Percentiles rank a stretch among this genome's conserved stretches.
Evolutionary conservation across 371 early-diverging fungal species (phyloP).

Genomic region (Haplosporangium sp.): DNA sequence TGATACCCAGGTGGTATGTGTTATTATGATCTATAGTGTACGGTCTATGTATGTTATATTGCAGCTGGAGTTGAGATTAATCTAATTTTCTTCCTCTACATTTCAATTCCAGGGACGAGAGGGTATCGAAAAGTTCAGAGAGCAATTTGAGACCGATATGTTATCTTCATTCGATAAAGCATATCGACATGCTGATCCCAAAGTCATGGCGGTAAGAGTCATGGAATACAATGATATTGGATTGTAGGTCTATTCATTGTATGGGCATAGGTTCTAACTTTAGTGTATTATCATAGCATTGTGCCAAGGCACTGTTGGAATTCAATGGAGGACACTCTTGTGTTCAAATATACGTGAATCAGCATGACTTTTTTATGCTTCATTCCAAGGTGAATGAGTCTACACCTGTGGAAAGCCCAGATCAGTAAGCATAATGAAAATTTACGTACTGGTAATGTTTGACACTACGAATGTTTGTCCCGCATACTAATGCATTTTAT

Average conservation of each 20-base stretch:
- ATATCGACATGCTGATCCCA: conserved; percentile 75
- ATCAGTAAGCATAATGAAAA: conserved; percentile 25
- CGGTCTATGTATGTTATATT: background rate
- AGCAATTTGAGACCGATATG: conserved; percentile 90
- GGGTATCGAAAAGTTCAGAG: conserved; percentile 92
- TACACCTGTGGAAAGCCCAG: conserved; percentile 40
- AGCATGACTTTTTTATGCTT: conserved; percentile 95
- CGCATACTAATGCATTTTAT: background rate
- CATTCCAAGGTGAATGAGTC: conserved; percentile 76
- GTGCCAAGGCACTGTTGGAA: conserved; percentile 87
- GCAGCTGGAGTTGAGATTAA: background rate
- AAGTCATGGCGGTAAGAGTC: conserved; percentile 71
- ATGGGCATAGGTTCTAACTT: background rate
- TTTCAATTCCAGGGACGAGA: conserved; percentile 65
- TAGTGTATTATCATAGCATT: conserved; percentile 64
- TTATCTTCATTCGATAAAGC: conserved; percentile 90
- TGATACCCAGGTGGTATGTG: conserved; percentile 75
- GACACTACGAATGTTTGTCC: conserved; percentile 5
- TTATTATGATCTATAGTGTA: background rate
- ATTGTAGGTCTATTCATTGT: background rate
- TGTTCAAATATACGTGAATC: conserved; percentile 94
- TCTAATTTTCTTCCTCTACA: background rate
- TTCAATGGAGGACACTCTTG: conserved; percentile 97
- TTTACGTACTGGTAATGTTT: background rate
- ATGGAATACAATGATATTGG: too few relatives aligned